Base-by-base conservation (phyloP, 2,329 filamentous ascomycete genomes). In the Meredithiella fracta region DNA sequence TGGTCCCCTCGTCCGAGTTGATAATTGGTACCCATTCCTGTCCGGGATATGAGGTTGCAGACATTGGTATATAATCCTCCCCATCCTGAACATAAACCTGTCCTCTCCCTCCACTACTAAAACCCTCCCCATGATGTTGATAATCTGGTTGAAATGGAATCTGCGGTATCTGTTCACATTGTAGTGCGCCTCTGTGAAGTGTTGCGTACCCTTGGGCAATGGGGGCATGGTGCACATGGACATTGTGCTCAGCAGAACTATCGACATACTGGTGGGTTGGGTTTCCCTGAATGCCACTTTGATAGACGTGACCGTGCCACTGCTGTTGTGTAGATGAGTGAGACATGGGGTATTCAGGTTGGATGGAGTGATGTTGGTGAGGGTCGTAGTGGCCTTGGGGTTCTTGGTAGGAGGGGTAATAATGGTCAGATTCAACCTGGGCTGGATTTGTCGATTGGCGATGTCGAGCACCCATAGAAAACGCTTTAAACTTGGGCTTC, bases 21-120 rank as follows among this genome's bases (percentile, higher is more conserved):
- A 49, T 14, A 49, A 25, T 8, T 52, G 50, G 50, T 11, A 23
- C 50, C 56, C 56, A 58, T 40, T 51, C 44, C 20, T 58, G 56
- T 4, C 52, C 52, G 5, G 56, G 56, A 25, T 58, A 58, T 11
- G 56, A 23, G 14, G 56, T 58, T 17, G 56, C 56, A 15, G 51
- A 51, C 56, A 58, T 58, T 11, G 22, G 26, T 8, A 42, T 42
- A 17, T 53, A 23, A 15, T 50, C 44, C 6, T 54, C 44, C 3
- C 4, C 34, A 15, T 20, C 23, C 25, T 54, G 22, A 8, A 7
- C 3, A 17, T 26, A 42, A 5, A 34, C 11, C 29, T 34, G 29
- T 34, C 5, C 40, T n/a, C 15, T 20, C 11, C 15, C 40, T 22
- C 40, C 20, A 22, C 25, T n/a, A 25, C 29, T n/a, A 25, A 4